Conservation (phyloP, 352 stramenopile species). For the Pythium plurisporium region DNA sequence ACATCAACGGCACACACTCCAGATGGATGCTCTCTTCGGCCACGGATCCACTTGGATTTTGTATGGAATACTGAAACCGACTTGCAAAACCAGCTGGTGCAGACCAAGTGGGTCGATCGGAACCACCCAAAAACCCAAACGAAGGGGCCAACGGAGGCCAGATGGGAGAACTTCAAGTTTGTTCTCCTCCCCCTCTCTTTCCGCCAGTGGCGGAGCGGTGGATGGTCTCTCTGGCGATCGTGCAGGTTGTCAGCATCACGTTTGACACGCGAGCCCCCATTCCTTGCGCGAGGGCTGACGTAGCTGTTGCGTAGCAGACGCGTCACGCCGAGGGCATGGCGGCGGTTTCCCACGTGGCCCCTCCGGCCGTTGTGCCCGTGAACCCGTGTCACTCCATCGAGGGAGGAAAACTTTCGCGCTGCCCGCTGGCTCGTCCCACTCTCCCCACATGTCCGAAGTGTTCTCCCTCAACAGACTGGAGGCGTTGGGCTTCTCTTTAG, state of each 20-base stretch:
- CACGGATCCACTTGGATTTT: conserved; percentile 14
- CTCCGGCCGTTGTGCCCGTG: too few species aligned
- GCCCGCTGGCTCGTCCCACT: background rate
- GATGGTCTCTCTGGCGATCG: background rate
- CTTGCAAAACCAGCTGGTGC: conserved; percentile 12
- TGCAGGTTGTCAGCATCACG: background rate
- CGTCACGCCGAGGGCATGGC: background rate
- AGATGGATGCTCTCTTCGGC: conserved; percentile 28
- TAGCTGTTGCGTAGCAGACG: background rate
- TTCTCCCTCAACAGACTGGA: too few species aligned
- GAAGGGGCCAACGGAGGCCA: background rate
- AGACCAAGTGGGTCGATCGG: conserved; percentile 3
- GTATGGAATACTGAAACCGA: conserved; percentile 17
- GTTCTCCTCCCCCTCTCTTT: background rate
- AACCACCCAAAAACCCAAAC: conserved; percentile 21
- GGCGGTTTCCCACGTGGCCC: too few species aligned
- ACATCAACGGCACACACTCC: conserved; percentile 28
- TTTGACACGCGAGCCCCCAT: background rate
- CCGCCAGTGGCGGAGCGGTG: background rate
- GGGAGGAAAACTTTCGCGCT: conserved; percentile 14
- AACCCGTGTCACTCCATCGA: conserved; percentile 5
- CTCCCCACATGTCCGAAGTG: too few species aligned
- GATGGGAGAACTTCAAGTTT: conserved; percentile 23
- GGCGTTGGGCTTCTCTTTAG: too few species aligned
- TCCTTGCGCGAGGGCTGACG: background rate